A percentile compares a stretch with the other conserved stretches of the same genome.
phyloP scores from a whole-genome alignment of 2,329 filamentous ascomycete genomes.

The Xylaria sp. region DNA sequence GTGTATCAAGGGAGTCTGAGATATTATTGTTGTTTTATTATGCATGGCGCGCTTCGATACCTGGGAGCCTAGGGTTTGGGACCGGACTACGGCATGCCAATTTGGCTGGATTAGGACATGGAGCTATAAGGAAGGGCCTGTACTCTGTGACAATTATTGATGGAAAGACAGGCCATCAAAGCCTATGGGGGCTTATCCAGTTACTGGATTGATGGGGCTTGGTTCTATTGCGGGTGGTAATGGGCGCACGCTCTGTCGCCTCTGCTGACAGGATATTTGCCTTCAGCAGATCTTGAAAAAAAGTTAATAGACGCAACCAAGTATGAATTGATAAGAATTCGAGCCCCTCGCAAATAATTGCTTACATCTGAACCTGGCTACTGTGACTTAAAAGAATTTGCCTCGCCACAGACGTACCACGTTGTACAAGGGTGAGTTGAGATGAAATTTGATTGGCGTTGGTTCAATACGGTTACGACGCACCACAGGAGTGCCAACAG shows the following conservation, averaged over 20 bases:
- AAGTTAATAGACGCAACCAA: conserved; percentile 29
- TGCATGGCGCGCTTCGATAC: conserved; percentile 47
- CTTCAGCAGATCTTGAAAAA: conserved; percentile 29
- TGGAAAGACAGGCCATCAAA: conserved; percentile 23
- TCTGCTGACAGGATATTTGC: conserved; percentile 32
- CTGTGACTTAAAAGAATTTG: conserved; percentile 11
- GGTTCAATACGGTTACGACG: conserved; percentile 1
- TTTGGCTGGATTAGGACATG: conserved; percentile 29
- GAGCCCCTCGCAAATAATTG: conserved; percentile 35
- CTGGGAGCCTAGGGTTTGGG: conserved; percentile 41
- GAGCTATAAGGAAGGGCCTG: conserved; percentile 28
- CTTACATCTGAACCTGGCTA: neutral
- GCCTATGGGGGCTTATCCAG: conserved; percentile 43
- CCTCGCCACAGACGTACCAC: conserved; percentile 5
- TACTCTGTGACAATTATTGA: conserved; percentile 26
- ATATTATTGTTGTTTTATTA: conserved; percentile 49
- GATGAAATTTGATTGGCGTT: conserved; percentile 17
- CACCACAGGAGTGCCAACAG: conserved; percentile 21
- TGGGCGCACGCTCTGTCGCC: conserved; percentile 38
- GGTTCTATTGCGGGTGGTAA: conserved; percentile 42
- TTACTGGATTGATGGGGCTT: conserved; percentile 50
- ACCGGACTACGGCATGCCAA: conserved; percentile 38
- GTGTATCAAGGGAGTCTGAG: conserved; percentile 48
- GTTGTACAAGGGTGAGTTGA: neutral
- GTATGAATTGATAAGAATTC: conserved; percentile 39